Base-by-base conservation (phyloP, 805 yeast species). In the Candida corydali region DNA sequence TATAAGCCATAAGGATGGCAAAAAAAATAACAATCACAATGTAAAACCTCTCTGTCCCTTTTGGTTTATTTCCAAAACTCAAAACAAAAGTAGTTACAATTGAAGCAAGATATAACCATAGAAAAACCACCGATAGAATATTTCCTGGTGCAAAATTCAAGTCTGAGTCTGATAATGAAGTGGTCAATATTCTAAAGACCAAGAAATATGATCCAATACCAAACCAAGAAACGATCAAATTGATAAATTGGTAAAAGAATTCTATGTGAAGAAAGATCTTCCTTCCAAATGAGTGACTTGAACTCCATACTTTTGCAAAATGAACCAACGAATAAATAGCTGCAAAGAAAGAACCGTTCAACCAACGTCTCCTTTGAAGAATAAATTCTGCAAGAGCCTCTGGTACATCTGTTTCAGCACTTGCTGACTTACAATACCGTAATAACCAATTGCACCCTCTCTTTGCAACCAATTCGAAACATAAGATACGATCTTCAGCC, bases 331-430 rank as follows among this genome's bases (percentile, higher is more conserved):
- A 55, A 45, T 76, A 76, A 29, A 76, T 65, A 31, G 78, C 78
- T 1, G 85, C 85, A 28, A 81, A 81, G 50, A 79, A 79, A 2
- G 84, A 78, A 30, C 85, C 85, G 51, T 79, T 79, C 40, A 80
- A 63, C 85, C 85, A 79, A 48, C 85, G 68, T 52, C 85, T 69
- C 44, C 85, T 69, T 54, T 79, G 85, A 26, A 76, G 65, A 32
- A 79, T 74, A 37, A 79, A 75, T 52, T 79, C 85, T 4, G 80
- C 76, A 37, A 80, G 60, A 4, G 67, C 65, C 32, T 76, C 80
- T 2, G 85, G 85, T 8, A 79, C 85, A 59, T 79, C 85, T 3
- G 85, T 79, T 46, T 78, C 84, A 2, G 84, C 85, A 46, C 70
- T 63, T 11, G 84, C 79, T 34, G 73, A 70, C 50, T 77, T 77